phyloP scores from a whole-genome alignment of 225 moss, liverwort and hornwort genomes.

The Thuidium tamariscinum region DNA sequence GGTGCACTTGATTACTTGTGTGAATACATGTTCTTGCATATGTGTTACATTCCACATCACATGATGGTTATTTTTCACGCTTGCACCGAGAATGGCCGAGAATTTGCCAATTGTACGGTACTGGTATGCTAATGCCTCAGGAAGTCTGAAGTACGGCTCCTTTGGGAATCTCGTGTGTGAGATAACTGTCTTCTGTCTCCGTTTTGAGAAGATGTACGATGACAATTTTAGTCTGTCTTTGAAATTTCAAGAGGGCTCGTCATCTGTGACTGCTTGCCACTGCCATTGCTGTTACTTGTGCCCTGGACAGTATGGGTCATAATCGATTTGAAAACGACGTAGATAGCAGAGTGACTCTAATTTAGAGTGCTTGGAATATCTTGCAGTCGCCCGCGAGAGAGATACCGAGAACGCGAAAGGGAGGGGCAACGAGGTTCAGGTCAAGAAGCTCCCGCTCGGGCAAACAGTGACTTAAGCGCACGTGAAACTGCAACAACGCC shows the following conservation, averaged over 20 bases:
- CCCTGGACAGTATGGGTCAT: not conserved
- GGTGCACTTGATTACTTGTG: constrained; percentile 16
- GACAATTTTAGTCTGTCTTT: not conserved
- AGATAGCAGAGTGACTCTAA: not conserved
- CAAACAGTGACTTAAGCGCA: constrained; percentile 28
- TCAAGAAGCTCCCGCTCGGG: constrained; percentile 56
- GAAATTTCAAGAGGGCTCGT: not conserved
- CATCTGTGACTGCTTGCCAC: not conserved
- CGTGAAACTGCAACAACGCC: constrained; percentile 67
- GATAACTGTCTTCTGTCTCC: not conserved
- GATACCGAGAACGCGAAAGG: constrained; percentile 84
- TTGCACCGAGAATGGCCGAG: not conserved
- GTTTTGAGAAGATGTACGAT: not conserved
- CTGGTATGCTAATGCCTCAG: not conserved
- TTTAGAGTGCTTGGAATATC: not conserved
- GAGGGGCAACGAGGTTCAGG: constrained; percentile 50
- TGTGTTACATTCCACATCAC: not conserved
- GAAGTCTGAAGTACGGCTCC: not conserved
- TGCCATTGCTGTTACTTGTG: not conserved
- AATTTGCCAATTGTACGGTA: not conserved
- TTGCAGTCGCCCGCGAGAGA: constrained; percentile 81
- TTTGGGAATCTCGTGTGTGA: not conserved
- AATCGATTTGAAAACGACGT: not conserved
- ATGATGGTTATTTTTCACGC: not conserved
- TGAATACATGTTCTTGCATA: not conserved